Percentiles rank a stretch among this genome's conserved stretches.
These are phyloP conservation scores for Crithidia bombi DNA, from an alignment of 208 protist genomes.

Conservation along the genomic window DNA sequence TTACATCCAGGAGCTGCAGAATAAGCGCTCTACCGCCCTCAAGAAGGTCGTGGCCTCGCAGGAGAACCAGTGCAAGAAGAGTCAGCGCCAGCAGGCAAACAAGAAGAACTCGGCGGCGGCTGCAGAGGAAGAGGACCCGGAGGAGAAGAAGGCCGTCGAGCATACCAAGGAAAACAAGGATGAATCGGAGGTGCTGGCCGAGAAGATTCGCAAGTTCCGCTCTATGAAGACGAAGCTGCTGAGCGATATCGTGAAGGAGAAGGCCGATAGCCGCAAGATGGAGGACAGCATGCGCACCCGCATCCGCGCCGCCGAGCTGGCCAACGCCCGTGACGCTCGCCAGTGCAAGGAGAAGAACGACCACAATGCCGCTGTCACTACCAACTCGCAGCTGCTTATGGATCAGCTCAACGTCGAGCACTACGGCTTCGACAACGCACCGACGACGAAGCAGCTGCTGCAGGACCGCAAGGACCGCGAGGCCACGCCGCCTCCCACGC, in stretches of 20 bases:
- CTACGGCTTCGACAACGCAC: slow-evolving; percentile 72
- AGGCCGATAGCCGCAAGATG: slow-evolving; percentile 41
- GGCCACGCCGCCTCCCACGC: slow-evolving; percentile 35
- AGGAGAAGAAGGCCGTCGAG: slow-evolving; percentile 40
- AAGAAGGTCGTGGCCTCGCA: slow-evolving; percentile 48
- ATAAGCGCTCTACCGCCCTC: slow-evolving; percentile 51
- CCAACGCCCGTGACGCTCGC: slow-evolving; percentile 66
- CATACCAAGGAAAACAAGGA: slow-evolving; percentile 52
- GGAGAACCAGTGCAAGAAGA: slow-evolving; percentile 41
- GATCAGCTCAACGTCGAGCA: slow-evolving; percentile 80
- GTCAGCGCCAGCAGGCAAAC: background rate
- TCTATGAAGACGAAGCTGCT: slow-evolving; percentile 70
- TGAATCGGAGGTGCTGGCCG: slow-evolving; percentile 31
- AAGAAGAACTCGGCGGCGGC: slow-evolving; percentile 13
- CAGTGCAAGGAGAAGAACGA: slow-evolving; percentile 70
- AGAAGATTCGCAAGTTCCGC: slow-evolving; percentile 69
- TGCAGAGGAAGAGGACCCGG: slow-evolving; percentile 36
- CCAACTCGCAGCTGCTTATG: slow-evolving; percentile 69
- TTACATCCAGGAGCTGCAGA: slow-evolving; percentile 70
- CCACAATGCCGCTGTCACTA: slow-evolving; percentile 69
- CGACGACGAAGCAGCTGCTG: slow-evolving; percentile 59
- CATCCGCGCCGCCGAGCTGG: slow-evolving; percentile 55
- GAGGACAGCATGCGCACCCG: slow-evolving; percentile 44
- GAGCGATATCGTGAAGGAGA: slow-evolving; percentile 51
- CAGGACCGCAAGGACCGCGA: slow-evolving; percentile 54